Percentiles rank a stretch among this genome's conserved stretches.
These are phyloP conservation scores for Nowakowskiella sp. DNA, from an alignment of 192 early-diverging fungal species.

Conservation along the genomic window DNA sequence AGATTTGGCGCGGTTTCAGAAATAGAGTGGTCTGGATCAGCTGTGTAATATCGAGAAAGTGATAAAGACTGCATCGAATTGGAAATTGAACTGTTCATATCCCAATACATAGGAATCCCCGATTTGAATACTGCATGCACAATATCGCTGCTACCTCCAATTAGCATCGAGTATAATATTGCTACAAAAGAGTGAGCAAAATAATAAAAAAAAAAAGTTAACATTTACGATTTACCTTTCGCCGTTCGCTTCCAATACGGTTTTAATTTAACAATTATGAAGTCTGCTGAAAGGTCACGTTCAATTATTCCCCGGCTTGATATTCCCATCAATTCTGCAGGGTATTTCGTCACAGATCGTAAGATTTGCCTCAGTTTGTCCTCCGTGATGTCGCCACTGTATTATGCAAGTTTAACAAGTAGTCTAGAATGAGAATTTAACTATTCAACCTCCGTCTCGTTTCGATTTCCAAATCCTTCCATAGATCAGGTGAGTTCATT, in stretches of 20 bases:
- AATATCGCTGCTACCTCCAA: conserved; percentile 3
- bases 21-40: conserved; percentile 17
- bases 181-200: conserved; percentile 1
- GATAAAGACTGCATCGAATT: conserved; percentile 16
- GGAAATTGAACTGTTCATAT: conserved; percentile 3
- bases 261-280: conserved; percentile 10
- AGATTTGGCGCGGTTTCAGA: neutral
- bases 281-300: conserved; percentile 1
- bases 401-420: neutral
- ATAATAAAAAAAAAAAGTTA: conserved; percentile 4
- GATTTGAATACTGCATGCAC: conserved; percentile 13
- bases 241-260: conserved; percentile 9
- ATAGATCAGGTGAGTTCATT: conserved; percentile 12
- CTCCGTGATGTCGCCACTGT: neutral
- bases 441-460: no score
- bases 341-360: conserved; percentile 3
- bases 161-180: neutral
- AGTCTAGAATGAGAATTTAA: neutral
- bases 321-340: conserved; percentile 12
- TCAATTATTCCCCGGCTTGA: neutral
- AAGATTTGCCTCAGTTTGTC: conserved; percentile 6
- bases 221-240: conserved; percentile 6
- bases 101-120: conserved; percentile 9
- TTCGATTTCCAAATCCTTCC: no score
- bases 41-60: conserved; percentile 25